Base-by-base conservation (phyloP, 345 rosid species). In the Sonneratia alba region DNA sequence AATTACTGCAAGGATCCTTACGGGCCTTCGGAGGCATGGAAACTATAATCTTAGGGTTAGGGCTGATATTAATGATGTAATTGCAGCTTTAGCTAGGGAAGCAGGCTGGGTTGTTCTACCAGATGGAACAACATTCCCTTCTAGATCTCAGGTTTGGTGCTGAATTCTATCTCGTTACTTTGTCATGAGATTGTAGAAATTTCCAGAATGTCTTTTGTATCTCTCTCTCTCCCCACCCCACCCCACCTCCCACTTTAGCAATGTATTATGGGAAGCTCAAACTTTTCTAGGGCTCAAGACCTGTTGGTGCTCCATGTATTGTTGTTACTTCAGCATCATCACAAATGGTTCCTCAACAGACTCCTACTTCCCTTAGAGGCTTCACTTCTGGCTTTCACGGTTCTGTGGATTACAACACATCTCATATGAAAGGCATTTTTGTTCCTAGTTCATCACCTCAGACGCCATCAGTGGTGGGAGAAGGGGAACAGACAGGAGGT, bases 81-180 rank as follows among this genome's bases (percentile, higher is more conserved):
- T 96, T 69, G 96, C 97, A 36, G 99, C 99, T 77, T 83, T 96
- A 82, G 99, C 99, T 5, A 91, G 97, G 82, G 99, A 96, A 84
- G 99, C 99, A 83, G 98, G 98, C 32, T 92, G 99, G 99, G 96
- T 91, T 77, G 99, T 96, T 81, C 96, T 96, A 73, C 98, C 99
- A 42, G 99, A 96, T 88, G 99, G 99, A 80, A 96, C 99, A 42
- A 92, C 98, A 66, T 92, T 90, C 76, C 99, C 99, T 66, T 90
- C 97, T 36, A 89, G 85, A 84, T 84, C 96, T 74, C 98, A 92
- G 97, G 99, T 95, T 73, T 45, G 10, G 32, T 68, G 27, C 36
- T 34, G 43, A 42, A 21, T 18, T 24, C 34, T 19, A 4, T 51
- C 38, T 32, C 14, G 19, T 27, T 13, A 62, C 27, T 27, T 62